These are phyloP conservation scores for Colletotrichum melonis DNA, from an alignment of 2,329 filamentous ascomycete species.

Conservation along the genomic window DNA sequence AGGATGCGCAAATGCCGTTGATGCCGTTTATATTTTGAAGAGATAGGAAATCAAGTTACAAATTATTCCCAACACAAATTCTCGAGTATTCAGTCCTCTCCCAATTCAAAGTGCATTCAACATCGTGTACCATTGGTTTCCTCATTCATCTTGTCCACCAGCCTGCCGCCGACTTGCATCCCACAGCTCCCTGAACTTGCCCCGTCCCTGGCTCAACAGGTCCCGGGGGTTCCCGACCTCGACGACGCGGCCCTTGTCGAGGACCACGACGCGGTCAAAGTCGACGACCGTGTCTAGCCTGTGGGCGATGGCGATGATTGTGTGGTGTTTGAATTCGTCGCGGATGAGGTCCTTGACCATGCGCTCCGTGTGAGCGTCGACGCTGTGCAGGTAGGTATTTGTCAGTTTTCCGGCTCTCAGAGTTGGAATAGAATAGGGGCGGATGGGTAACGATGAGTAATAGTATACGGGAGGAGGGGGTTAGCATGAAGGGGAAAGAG, in stretches of 20 bases:
- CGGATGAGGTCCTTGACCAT: conserved; percentile 46
- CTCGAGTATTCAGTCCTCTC: no score
- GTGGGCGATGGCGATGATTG: conserved; percentile 60
- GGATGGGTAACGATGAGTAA: no score
- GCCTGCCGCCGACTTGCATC: conserved; percentile 12
- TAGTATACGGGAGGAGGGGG: no score
- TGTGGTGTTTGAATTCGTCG: conserved; percentile 54
- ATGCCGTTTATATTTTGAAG: neutral
- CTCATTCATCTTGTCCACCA: neutral
- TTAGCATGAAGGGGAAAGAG: no score
- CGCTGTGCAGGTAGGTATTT: conserved; percentile 33
- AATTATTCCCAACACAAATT: neutral
- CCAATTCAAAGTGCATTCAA: neutral
- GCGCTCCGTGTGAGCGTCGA: conserved; percentile 48
- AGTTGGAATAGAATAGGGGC: no score
- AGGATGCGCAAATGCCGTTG: neutral
- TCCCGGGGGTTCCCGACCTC: conserved; percentile 27
- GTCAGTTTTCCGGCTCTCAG: neutral
- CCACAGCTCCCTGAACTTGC: conserved; percentile 28
- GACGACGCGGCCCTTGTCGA: conserved; percentile 34
- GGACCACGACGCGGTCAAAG: conserved; percentile 34
- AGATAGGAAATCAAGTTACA: neutral
- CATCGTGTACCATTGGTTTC: neutral
- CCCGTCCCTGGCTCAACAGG: conserved; percentile 15
- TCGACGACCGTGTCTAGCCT: conserved; percentile 57